Evolutionary conservation across 768 basidiomycete genomes (phyloP).

Genomic region (Arthromyces matolae): DNA sequence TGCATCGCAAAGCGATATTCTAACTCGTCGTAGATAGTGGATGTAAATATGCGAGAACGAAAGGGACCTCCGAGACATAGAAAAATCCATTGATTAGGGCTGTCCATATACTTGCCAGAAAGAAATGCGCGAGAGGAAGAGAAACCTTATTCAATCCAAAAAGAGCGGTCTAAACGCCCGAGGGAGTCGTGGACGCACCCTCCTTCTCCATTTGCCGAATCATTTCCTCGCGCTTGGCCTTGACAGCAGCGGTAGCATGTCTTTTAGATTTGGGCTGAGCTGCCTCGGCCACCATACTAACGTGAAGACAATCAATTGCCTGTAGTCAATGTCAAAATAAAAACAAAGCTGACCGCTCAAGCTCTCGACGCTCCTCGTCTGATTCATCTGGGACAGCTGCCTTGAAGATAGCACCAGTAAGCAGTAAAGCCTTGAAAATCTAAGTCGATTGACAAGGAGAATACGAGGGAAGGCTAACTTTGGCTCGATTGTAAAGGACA

Average conservation of each 20-base stretch:
- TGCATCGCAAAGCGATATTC: too few species aligned
- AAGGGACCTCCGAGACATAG: too few species aligned
- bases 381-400: conserved; percentile 80
- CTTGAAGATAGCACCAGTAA: conserved; percentile 91
- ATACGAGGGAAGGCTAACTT: conserved; percentile 42
- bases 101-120: conserved; percentile 1
- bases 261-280: conserved; percentile 71
- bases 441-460: neutral
- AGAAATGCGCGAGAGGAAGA: neutral
- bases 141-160: conserved; percentile 2
- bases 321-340: neutral
- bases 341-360: conserved; percentile 69
- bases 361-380: conserved; percentile 89
- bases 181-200: conserved; percentile 10
- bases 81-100: too few species aligned
- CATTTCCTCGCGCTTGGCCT: conserved; percentile 39
- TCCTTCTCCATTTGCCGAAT: conserved; percentile 25
- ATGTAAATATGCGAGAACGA: too few species aligned
- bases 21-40: too few species aligned
- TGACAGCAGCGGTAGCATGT: conserved; percentile 27
- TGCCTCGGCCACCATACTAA: conserved; percentile 84
- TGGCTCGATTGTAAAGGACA: conserved; percentile 77
- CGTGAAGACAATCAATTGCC: conserved; percentile 1
- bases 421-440: conserved; percentile 64
- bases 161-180: conserved; percentile 8